A percentile compares a stretch with the other conserved stretches of the same genome.
phyloP scores from a whole-genome alignment of 2,329 filamentous ascomycete genomes.

The Gnomoniopsis sp. region DNA sequence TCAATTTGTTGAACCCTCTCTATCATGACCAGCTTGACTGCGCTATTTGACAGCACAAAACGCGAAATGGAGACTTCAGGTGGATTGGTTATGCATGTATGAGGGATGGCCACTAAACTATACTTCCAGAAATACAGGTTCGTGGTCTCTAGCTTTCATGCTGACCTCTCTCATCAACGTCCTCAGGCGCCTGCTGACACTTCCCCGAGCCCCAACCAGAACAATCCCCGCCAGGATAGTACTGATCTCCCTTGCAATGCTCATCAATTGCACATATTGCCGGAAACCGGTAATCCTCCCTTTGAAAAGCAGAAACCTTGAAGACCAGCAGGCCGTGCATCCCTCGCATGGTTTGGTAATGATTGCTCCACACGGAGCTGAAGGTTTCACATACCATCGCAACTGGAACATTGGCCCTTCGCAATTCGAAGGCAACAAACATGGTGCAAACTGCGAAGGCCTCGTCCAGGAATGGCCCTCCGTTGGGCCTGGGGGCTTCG shows the following conservation, averaged over 20 bases:
- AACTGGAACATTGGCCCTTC: background rate
- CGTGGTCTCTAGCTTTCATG: background rate
- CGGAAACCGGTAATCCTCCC: slow-evolving; percentile 3
- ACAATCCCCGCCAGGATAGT: slow-evolving; percentile 9
- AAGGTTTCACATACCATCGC: slow-evolving; percentile 7
- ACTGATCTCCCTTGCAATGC: slow-evolving; percentile 4
- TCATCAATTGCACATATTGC: slow-evolving; percentile 6
- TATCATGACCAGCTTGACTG: too few relatives aligned
- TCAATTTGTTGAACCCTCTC: too few relatives aligned
- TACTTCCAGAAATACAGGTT: too few relatives aligned
- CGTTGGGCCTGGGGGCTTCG: background rate
- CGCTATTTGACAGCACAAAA: too few relatives aligned
- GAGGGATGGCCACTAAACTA: too few relatives aligned
- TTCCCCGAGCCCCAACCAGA: slow-evolving; percentile 12
- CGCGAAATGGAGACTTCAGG: too few relatives aligned
- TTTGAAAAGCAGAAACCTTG: slow-evolving; percentile 9
- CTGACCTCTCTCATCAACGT: background rate
- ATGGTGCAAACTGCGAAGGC: slow-evolving; percentile 14
- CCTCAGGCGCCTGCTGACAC: background rate
- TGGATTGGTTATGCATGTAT: too few relatives aligned
- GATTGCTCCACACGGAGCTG: slow-evolving; percentile 9
- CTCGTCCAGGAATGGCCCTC: slow-evolving; percentile 9
- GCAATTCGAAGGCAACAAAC: slow-evolving; percentile 11
- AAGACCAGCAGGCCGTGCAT: background rate
- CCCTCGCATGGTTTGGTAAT: background rate